Base-by-base conservation (phyloP, 768 basidiomycete genomes). In the Lactarius pseudohatsudake region DNA sequence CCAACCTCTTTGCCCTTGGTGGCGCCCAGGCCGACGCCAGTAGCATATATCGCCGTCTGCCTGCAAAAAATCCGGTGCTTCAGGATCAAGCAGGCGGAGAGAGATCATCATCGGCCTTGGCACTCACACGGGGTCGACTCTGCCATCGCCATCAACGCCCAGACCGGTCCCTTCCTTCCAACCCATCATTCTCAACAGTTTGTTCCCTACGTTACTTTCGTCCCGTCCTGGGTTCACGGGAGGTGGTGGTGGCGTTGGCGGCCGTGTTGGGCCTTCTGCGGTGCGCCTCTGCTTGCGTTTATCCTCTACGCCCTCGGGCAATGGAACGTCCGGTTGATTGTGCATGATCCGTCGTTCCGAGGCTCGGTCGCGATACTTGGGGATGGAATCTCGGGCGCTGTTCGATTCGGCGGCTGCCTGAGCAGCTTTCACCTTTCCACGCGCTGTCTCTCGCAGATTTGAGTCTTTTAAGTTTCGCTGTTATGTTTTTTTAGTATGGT, bases 101-200 rank as follows among this genome's bases (percentile, higher is more conserved):
- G 38, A 16, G 1, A 30, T 8, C 28, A 22, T n/a, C 4, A 11
- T 11, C 8, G 1, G 20, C n/a, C 13, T 11, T 1, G 61, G 18
- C 9, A 81, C 89, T 58, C 76, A 90, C 87, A 98, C 87, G 15
- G 96, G 95, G 64, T 96, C 93, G 13, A 93, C 87, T 64, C 94
- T 78, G 54, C 96, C 96, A 61, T 92, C 91, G 4, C 91, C 91
- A 57, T 83, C 82, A 8, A 86, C 83, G 0, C 96, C 96, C 47
- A 98, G 77, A 1, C 96, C 96, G 18, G 84, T 87, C 7, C 96
- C 96, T 72, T 91, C 90, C 69, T 84, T 91, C 96, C 96, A 98
- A 0, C 96, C 97, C 96, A 98, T 98, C 86, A 96, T 96, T 76
- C 94, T 93, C 69, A 98, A 76, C 64, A 99, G 75, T 73, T 93